Percentiles rank a stretch among this genome's conserved stretches.
Conservation (phyloP, 2,329 filamentous ascomycete genomes). For the Corniculantispora saksenae region DNA sequence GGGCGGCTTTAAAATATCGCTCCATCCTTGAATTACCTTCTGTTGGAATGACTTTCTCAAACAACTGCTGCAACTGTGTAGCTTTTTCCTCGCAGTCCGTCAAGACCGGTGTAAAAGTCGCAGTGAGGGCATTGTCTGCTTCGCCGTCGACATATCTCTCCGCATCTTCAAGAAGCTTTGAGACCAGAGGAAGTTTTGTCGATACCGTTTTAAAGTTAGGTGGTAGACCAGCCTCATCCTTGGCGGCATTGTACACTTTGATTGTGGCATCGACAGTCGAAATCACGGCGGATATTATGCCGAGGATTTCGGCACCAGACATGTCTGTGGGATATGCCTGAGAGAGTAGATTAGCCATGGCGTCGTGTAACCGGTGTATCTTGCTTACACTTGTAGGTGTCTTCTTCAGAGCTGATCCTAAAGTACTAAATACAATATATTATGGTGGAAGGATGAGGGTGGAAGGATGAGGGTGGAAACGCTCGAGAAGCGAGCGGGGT, state of each 20-base stretch:
- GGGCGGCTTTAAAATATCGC: constrained; percentile 25
- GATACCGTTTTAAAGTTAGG: constrained; percentile 29
- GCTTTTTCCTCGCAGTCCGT: constrained; percentile 26
- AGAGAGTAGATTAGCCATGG: too few relatives aligned
- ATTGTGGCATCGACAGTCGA: constrained; percentile 29
- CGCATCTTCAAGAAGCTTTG: constrained; percentile 23
- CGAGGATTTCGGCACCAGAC: constrained; percentile 23
- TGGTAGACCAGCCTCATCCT: constrained; percentile 27
- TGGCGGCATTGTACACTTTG: constrained; percentile 27
- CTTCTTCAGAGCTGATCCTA: too few relatives aligned
- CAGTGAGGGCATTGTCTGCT: neutral
- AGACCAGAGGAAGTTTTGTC: constrained; percentile 28
- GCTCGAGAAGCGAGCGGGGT: too few relatives aligned
- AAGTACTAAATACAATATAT: too few relatives aligned
- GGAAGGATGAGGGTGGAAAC: too few relatives aligned
- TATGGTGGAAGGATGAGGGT: too few relatives aligned
- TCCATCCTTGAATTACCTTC: constrained; percentile 21
- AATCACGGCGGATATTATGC: constrained; percentile 31
- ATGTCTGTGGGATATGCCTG: neutral
- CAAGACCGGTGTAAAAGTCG: constrained; percentile 22
- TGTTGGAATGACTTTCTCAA: constrained; percentile 23
- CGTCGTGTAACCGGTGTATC: too few relatives aligned
- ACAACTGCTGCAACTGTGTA: constrained; percentile 23
- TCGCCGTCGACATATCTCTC: constrained; percentile 7
- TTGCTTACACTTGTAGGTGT: too few relatives aligned